phyloP scores from a whole-genome alignment of 2,329 filamentous ascomycete genomes.

The Sarocladium strictum region DNA sequence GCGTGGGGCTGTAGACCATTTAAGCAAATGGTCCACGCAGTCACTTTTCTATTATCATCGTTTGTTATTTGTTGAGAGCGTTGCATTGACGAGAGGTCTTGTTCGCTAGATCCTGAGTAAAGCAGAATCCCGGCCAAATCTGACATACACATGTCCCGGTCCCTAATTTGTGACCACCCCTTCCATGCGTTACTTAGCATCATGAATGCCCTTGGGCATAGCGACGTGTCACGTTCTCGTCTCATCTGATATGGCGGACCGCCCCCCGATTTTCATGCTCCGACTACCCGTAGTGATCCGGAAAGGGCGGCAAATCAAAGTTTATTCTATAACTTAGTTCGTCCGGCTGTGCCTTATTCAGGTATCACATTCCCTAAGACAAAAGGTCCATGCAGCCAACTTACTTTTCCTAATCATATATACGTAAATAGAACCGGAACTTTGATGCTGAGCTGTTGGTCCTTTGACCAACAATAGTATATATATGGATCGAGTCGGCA shows the following conservation, averaged over 20 bases:
- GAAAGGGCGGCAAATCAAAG: constrained; percentile 3
- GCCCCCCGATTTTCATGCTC: neutral
- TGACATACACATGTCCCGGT: constrained; percentile 1
- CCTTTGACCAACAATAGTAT: neutral
- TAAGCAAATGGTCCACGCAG: too few relatives aligned
- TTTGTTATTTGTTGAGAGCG: too few relatives aligned
- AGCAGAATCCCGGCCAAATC: neutral
- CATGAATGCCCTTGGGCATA: neutral
- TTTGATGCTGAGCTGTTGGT: neutral
- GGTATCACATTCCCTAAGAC: constrained; percentile 1
- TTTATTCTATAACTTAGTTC: neutral
- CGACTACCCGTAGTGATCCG: neutral
- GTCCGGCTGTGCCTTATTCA: neutral
- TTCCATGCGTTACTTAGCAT: constrained; percentile 2
- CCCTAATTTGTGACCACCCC: neutral
- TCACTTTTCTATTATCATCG: too few relatives aligned
- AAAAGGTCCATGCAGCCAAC: constrained; percentile 1
- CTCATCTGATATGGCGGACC: neutral
- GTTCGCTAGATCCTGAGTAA: neutral
- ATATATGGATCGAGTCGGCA: neutral
- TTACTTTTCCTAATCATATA: neutral
- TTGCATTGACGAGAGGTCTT: too few relatives aligned
- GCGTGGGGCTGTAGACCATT: too few relatives aligned
- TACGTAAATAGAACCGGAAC: constrained; percentile 1
- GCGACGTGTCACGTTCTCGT: neutral